A percentile compares a stretch with the other conserved stretches of the same genome.
These are phyloP conservation scores for Paxillus ammoniavirescens DNA, from an alignment of 768 basidiomycete species.

Conservation along the genomic window DNA sequence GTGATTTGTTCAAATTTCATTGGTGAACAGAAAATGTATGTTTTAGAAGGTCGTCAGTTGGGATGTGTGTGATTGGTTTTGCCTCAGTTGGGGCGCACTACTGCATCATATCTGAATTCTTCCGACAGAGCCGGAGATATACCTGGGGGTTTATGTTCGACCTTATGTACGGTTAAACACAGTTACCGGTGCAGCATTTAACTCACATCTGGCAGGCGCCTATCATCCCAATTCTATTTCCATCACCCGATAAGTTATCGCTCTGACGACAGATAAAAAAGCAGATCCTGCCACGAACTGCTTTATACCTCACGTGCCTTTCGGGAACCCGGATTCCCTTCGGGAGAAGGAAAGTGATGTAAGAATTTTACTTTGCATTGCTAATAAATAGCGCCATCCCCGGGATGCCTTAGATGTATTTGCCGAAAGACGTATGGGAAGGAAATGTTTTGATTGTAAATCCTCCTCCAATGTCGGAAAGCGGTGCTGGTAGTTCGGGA, in stretches of 20 bases:
- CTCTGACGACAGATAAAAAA: slow-evolving; percentile 12
- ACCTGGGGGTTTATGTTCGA: no score
- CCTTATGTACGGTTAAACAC: no score
- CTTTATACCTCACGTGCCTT: slow-evolving; percentile 1
- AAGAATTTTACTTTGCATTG: slow-evolving; percentile 36
- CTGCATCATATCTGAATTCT: no score
- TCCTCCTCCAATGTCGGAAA: slow-evolving; percentile 34
- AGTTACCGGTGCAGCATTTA: no score
- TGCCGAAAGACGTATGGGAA: slow-evolving; percentile 25
- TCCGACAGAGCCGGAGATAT: no score
- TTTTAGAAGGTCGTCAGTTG: no score
- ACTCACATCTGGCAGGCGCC: no score
- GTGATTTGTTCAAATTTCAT: background rate
- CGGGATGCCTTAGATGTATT: slow-evolving; percentile 39
- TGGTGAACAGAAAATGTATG: background rate
- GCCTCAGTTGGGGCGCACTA: no score
- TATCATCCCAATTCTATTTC: slow-evolving; percentile 6
- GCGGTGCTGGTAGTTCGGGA: slow-evolving; percentile 24
- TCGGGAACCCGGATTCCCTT: background rate
- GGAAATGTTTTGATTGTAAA: slow-evolving; percentile 39
- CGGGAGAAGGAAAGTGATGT: no score
- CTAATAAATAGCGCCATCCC: slow-evolving; percentile 33
- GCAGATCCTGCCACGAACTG: slow-evolving; percentile 11
- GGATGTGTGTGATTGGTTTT: no score
- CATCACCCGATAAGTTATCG: slow-evolving; percentile 19